Percentiles rank a stretch among this genome's conserved stretches.
Evolutionary conservation across 495 filamentous ascomycete species (phyloP).

Genomic region (Rhypophila decipiens): DNA sequence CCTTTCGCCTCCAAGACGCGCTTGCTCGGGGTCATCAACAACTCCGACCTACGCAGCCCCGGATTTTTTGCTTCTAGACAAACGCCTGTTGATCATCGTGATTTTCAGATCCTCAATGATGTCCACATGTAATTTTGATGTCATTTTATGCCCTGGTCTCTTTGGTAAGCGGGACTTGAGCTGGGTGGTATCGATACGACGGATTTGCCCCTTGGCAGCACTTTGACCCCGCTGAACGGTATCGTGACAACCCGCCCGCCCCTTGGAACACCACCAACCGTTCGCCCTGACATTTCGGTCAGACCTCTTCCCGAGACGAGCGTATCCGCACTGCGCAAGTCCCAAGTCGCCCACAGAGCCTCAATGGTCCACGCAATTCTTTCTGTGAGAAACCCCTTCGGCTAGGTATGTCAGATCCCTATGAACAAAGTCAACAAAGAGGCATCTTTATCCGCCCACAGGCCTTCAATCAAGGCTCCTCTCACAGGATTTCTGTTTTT

Average conservation of each 20-base stretch:
- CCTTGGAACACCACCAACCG: neutral
- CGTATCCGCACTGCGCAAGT: neutral
- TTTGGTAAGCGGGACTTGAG: neutral
- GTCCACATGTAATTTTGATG: neutral
- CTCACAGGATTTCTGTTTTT: too few species aligned
- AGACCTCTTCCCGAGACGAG: neutral
- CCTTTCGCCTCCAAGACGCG: neutral
- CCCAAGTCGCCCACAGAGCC: neutral
- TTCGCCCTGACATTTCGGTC: neutral
- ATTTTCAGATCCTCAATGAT: neutral
- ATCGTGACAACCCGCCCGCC: too few species aligned
- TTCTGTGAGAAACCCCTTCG: neutral
- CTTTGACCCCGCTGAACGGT: neutral
- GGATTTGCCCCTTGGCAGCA: neutral
- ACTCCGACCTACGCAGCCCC: neutral
- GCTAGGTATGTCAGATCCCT: neutral
- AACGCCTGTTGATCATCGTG: neutral
- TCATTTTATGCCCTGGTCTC: neutral
- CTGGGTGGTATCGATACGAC: neutral
- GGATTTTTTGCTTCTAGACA: neutral
- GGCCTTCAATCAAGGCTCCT: too few species aligned
- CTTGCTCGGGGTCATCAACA: neutral
- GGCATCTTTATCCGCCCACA: too few species aligned
- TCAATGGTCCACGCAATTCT: neutral
- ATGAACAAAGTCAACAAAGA: neutral